Base-by-base conservation (phyloP, 2,329 filamentous ascomycete genomes). In the Amylocarpus encephaloides region DNA sequence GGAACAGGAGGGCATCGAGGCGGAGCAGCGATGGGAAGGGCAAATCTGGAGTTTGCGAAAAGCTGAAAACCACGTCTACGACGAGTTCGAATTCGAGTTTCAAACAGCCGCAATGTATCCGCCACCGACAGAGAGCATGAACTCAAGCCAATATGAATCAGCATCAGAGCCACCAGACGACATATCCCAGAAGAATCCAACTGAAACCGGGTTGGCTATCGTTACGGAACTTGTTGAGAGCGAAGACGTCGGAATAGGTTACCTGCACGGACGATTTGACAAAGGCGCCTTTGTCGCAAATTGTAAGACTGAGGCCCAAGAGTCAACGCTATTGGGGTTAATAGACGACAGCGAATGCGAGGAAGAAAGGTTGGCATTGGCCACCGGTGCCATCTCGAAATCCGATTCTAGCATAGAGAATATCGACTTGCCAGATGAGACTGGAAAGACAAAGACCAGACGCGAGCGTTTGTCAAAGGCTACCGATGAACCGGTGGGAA, bases 1-100 rank as follows among this genome's bases (percentile, higher is more conserved):
- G 4, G 61, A 63, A 32, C 42, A 58, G 35, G 58, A 61, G 19
- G 54, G 45, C 2, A 54, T 52, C 2, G 54, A 61, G 10, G 54
- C 54, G 2, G 56, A 62, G 32, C 48, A 50, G 11, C 32, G 40
- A 12, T 55, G 50, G 49, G 56, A 61, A 34, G 56, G 58, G 2
- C 34, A 54, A 12, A 46, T 58, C 15, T 62, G 59, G 57, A 52
- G 44, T 3, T 33, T 61, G 4, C 46, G 33, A 34, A 39, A 61
- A 43, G 55, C 49, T 26, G 58, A 62, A 43, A 40, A 51, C 43
- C 16, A 32, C 2, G 13, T 61, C 0, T 52, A 52, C 29, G 36
- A 49, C 3, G 48, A 51, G 3, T 61, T 58, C 19, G 46, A 43
- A 15, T 13, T 13, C 7, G 59, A 61, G 19, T 59, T 60, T 36